Base-by-base conservation (phyloP, 495 filamentous ascomycete species). In the Saxophila tyrrhenica region DNA sequence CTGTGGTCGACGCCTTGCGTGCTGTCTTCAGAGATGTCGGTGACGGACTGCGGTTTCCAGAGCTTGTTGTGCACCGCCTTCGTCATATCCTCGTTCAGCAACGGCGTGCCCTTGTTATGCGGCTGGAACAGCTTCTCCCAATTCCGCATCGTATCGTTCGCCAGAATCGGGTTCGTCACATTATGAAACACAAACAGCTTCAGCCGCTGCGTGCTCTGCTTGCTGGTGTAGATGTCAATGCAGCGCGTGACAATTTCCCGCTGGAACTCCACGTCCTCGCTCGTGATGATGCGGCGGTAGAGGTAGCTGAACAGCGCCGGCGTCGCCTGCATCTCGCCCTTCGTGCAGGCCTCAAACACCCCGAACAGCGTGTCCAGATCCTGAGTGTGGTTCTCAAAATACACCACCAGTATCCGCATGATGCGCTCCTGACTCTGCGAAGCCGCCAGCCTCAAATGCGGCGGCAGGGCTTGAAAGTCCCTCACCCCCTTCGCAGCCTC, bases 121-220 rank as follows among this genome's bases (percentile, higher is more conserved):
- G 58, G 25, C 21, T 69, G 73, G 47, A 77, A 75, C 11, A 73
- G 55, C 20, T 69, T 64, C 48, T 73, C 72, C 73, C 79, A 80
- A 51, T 79, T 75, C 17, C 80, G 75, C 78, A 87, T 87, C 44
- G 95, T 84, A 68, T 99, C 94, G 89, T 94, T 95, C 1, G 92
- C 91, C 45, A 99, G 80, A 41, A 97, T 94, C 0, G 94, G 92
- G 64, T 99, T 99, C 48, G 97, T 87, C 22, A 99, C 74, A 60
- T 95, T 79, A 57, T 85, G 87, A 62, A 97, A 88, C 9, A 89
- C 78, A 65, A 95, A 99, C 25, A 88, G 90, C 67, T 97, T 97
- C 39, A 84, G 86, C 72, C 84, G 86, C 65, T 96, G 89, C 0
- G 83, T 80, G 11, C 85, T 84, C 44, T 73, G 78, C 50, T 25